Evolutionary conservation across 2,329 filamentous ascomycete genomes (phyloP).

Genomic region (Beauveria asiatica): DNA sequence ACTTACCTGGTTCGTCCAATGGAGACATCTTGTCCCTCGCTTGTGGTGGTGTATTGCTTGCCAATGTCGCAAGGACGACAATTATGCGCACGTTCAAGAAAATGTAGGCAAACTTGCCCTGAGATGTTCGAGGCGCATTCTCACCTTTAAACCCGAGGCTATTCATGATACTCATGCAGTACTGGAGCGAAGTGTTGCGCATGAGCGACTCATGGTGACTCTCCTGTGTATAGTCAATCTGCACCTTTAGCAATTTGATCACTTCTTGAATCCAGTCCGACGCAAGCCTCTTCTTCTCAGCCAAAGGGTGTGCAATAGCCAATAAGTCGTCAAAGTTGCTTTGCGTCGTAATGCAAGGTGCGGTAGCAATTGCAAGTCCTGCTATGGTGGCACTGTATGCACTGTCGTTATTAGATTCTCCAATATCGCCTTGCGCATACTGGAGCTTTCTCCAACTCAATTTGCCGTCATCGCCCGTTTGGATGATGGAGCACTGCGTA

Average conservation of each 20-base stretch:
- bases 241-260: slow-evolving; percentile 60
- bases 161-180: slow-evolving; percentile 70
- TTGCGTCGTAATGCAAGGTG: slow-evolving; percentile 35
- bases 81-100: slow-evolving; percentile 68
- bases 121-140: slow-evolving; percentile 51
- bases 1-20: slow-evolving; percentile 49
- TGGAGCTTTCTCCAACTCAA: slow-evolving; percentile 50
- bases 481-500: slow-evolving; percentile 49
- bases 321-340: slow-evolving; percentile 63
- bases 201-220: slow-evolving; percentile 63
- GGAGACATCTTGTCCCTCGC: slow-evolving; percentile 49
- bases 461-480: slow-evolving; percentile 49
- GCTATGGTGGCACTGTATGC: slow-evolving; percentile 52
- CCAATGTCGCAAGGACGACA: slow-evolving; percentile 55
- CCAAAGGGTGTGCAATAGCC: slow-evolving; percentile 50
- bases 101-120: slow-evolving; percentile 66
- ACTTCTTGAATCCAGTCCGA: slow-evolving; percentile 57
- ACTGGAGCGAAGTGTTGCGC: slow-evolving; percentile 62
- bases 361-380: slow-evolving; percentile 46
- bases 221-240: slow-evolving; percentile 76
- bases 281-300: slow-evolving; percentile 38
- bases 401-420: slow-evolving; percentile 41
- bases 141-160: slow-evolving; percentile 66
- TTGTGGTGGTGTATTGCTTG: slow-evolving; percentile 46
- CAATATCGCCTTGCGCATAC: slow-evolving; percentile 40